phyloP scores from a whole-genome alignment of 805 yeast genomes.

The Ogataea thermomethanolica region DNA sequence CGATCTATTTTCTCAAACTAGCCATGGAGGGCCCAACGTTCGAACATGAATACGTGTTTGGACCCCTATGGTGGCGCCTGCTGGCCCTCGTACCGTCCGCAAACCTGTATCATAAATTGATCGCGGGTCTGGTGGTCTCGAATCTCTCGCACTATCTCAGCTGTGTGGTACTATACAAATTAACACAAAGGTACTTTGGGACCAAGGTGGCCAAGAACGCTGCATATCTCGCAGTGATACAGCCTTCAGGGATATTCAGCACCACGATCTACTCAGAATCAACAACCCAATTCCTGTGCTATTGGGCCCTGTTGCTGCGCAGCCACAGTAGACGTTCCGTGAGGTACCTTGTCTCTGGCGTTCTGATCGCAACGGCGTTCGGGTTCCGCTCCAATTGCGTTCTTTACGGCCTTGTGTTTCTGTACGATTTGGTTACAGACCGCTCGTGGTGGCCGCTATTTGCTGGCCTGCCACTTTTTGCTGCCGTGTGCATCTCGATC shows the following conservation, averaged over 20 bases:
- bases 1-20: constrained; percentile 66
- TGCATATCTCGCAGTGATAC: constrained; percentile 46
- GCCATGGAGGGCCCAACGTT: constrained; percentile 50
- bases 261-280: constrained; percentile 77
- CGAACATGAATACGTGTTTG: constrained; percentile 91
- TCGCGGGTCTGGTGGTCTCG: constrained; percentile 46
- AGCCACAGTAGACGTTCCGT: constrained; percentile 5
- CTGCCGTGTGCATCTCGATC: constrained; percentile 44
- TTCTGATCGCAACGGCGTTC: constrained; percentile 52
- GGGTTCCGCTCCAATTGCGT: constrained; percentile 75
- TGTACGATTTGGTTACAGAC: constrained; percentile 48
- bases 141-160: constrained; percentile 52
- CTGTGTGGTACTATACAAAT: constrained; percentile 43
- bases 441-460: constrained; percentile 35
- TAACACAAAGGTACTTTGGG: constrained; percentile 37
- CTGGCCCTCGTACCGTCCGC: constrained; percentile 20
- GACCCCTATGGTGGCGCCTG: constrained; percentile 69
- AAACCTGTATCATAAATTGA: constrained; percentile 43
- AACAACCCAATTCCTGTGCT: constrained; percentile 56
- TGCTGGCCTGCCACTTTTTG: constrained; percentile 56
- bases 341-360: constrained; percentile 46
- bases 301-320: constrained; percentile 52
- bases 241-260: constrained; percentile 80
- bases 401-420: constrained; percentile 63
- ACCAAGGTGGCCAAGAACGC: constrained; percentile 15